Evolutionary conservation across 345 rosid species (phyloP).

Genomic region (Aquilaria malaccensis): DNA sequence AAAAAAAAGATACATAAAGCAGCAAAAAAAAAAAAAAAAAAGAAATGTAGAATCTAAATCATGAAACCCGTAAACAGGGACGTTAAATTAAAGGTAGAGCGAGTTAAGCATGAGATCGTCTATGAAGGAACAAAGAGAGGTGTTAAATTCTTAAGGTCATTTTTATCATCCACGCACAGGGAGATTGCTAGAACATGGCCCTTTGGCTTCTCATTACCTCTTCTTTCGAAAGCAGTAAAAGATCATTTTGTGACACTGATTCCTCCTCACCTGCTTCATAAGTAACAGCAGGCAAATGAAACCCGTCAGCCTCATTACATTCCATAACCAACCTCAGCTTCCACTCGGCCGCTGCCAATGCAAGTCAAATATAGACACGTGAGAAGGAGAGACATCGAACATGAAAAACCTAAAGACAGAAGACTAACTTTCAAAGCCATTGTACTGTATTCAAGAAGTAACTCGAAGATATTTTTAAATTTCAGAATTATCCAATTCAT

Average conservation of each 20-base stretch:
- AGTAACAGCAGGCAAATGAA: slow-evolving; percentile 53
- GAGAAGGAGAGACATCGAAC: background rate
- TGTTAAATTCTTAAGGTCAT: too few species aligned
- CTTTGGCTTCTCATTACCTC: slow-evolving; percentile 34
- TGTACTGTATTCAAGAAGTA: background rate
- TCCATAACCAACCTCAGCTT: slow-evolving; percentile 62
- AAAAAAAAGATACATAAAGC: too few species aligned
- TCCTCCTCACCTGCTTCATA: slow-evolving; percentile 47
- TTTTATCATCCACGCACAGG: too few species aligned
- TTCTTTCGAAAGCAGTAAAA: slow-evolving; percentile 68
- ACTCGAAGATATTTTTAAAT: background rate
- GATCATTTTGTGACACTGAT: slow-evolving; percentile 66
- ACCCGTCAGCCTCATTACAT: slow-evolving; percentile 69
- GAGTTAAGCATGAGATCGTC: too few species aligned
- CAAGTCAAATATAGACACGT: background rate
- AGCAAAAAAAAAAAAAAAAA: too few species aligned
- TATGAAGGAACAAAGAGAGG: too few species aligned
- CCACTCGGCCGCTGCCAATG: slow-evolving; percentile 44
- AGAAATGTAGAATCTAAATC: too few species aligned
- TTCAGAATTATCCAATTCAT: background rate
- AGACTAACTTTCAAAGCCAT: background rate
- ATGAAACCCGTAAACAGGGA: too few species aligned
- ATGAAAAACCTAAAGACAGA: background rate
- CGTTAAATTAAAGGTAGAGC: too few species aligned
- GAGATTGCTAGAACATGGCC: too few species aligned